Percentiles rank a stretch among this genome's conserved stretches.
Conservation (phyloP, 768 basidiomycete genomes). For the Russula foetens region DNA sequence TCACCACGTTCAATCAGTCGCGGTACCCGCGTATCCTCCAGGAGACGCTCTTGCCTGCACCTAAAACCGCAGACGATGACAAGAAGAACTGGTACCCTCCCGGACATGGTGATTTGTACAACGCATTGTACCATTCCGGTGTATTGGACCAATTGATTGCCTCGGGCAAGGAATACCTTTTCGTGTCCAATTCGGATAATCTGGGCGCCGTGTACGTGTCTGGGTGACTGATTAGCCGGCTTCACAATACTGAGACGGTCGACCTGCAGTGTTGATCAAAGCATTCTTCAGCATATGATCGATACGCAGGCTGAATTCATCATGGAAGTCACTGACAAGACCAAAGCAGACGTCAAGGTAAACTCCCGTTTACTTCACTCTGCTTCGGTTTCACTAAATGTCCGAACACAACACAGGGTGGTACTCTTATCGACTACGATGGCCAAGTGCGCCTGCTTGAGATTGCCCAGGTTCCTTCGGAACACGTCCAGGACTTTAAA, state of each 20-base stretch:
- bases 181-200: conserved; percentile 97
- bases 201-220: conserved; percentile 77
- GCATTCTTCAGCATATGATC: conserved; percentile 82
- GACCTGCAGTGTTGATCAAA: conserved; percentile 25
- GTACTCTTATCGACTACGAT: conserved; percentile 87
- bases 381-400: background rate
- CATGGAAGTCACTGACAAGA: conserved; percentile 97
- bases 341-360: conserved; percentile 72
- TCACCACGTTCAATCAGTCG: conserved; percentile 89
- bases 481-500: conserved; percentile 94
- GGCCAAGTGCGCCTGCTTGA: conserved; percentile 83
- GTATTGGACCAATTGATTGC: conserved; percentile 83
- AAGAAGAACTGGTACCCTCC: conserved; percentile 96
- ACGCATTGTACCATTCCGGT: conserved; percentile 84
- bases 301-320: conserved; percentile 76
- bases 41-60: conserved; percentile 80
- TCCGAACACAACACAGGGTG: conserved; percentile 40
- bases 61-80: conserved; percentile 69
- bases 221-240: background rate
- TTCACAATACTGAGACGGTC: background rate
- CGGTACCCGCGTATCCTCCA: conserved; percentile 90
- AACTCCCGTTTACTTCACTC: background rate
- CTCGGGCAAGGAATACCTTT: conserved; percentile 94
- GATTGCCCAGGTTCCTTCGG: conserved; percentile 89
- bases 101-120: conserved; percentile 95